phyloP scores from a whole-genome alignment of 139 green algal genomes.

The Mychonastes homosphaera region DNA sequence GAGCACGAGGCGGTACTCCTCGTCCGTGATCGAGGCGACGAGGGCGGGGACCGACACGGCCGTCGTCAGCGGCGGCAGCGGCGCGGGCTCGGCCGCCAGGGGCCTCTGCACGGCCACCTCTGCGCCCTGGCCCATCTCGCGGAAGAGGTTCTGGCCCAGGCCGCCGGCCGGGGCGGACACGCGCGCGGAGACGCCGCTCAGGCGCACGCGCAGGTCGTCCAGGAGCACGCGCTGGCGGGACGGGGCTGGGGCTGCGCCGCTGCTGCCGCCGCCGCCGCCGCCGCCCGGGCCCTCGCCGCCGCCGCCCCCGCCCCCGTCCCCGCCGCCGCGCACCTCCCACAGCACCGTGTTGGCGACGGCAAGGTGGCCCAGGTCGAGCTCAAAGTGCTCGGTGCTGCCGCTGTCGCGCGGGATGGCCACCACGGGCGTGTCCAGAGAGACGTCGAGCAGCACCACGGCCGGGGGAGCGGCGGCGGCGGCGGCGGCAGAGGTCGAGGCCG shows the following conservation, averaged over 20 bases:
- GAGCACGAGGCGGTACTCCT: constrained; percentile 62
- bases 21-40: constrained; percentile 40
- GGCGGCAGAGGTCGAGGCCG: neutral
- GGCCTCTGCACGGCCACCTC: constrained; percentile 30
- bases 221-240: constrained; percentile 17
- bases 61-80: constrained; percentile 27
- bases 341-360: constrained; percentile 35
- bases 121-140: constrained; percentile 32
- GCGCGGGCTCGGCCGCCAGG: constrained; percentile 27
- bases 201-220: constrained; percentile 28
- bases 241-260: neutral
- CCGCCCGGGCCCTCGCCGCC: neutral
- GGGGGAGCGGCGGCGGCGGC: constrained; percentile 5
- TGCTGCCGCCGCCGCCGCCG: neutral
- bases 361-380: constrained; percentile 68
- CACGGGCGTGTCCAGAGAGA: constrained; percentile 59
- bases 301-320: constrained; percentile 7
- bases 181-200: constrained; percentile 34
- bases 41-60: constrained; percentile 46
- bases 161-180: constrained; percentile 20
- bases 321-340: constrained; percentile 30
- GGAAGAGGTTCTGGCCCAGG: constrained; percentile 51
- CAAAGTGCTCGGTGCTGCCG: constrained; percentile 26
- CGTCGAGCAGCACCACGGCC: constrained; percentile 59
- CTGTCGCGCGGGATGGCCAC: constrained; percentile 60